Evolutionary conservation across 345 rosid species (phyloP), one percentile per base, ranked within the genome.

Genomic region (Populus ilicifolia): DNA sequence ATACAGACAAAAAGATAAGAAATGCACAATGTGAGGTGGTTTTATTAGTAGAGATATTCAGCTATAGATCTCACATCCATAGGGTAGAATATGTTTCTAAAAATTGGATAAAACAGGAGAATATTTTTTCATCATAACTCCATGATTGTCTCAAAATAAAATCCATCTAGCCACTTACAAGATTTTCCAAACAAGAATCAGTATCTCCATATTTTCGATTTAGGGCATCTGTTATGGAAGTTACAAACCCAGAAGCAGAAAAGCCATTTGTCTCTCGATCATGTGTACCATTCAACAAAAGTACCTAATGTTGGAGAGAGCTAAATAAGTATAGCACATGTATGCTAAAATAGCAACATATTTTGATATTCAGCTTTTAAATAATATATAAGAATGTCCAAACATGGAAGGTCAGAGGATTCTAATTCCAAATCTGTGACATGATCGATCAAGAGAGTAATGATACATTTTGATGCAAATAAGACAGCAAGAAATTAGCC

Each of bases 211-310:
- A 85, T 46, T 88, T 89, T 69, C 93, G 85, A 82, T 92, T 94
- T 62, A 94, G 84, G 83, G 95, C 95, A 77, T 92, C 92, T 0
- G 94, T 81, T 74, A 95, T 85, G 77, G 95, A 95, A 75, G 88
- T 87, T 43, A 94, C 92, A 86, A 91, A 94, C 82, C 84, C 87
- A 2, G 97, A 94, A 74, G 97, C 95, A 74, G 95, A 84, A 82
- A 91, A 91, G 78, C 89, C 89, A 71, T 77, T 84, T 23, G 97
- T 93, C 88, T 94, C 97, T 29, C 97, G 86, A 87, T 94, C 98
- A 85, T 83, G 89, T 0, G 88, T 83, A 76, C 98, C 91, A 67
- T 94, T 93, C 88, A 94, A 77, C 74, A 94, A 74, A 68, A 92
- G 92, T 4, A 94, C 96, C 96, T 93, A 74, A 74, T 4, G 39